A percentile compares a stretch with the other conserved stretches of the same genome.
Conservation (phyloP, 192 early-diverging fungal genomes). For the Entomortierella lignicola region DNA sequence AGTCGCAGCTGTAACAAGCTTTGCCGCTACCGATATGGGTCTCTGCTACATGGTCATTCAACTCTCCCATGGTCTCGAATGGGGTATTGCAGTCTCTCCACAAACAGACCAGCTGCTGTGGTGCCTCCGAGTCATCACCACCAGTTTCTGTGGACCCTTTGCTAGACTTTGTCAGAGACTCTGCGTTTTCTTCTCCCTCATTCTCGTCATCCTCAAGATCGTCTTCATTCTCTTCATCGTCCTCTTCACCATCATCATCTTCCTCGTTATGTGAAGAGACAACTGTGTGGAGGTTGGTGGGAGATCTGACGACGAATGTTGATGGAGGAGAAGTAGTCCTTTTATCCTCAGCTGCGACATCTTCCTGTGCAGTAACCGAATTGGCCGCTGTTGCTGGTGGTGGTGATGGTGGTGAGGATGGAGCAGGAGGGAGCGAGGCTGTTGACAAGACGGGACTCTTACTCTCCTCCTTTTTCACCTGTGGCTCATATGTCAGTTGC, state of each 20-base stretch:
- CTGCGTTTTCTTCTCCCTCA: conserved; percentile 43
- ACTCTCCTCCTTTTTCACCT: conserved; percentile 7
- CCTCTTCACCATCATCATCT: conserved; percentile 34
- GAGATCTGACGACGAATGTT: conserved; percentile 43
- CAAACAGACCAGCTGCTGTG: conserved; percentile 59
- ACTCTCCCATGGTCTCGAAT: conserved; percentile 47
- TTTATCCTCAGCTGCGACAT: conserved; percentile 19
- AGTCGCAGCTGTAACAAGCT: conserved; percentile 60
- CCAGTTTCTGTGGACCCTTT: conserved; percentile 29
- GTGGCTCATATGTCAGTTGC: conserved; percentile 6
- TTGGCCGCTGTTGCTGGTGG: not conserved
- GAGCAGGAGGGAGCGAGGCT: conserved; percentile 12
- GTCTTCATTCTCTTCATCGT: conserved; percentile 40
- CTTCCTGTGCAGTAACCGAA: conserved; percentile 1
- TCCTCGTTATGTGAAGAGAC: conserved; percentile 22
- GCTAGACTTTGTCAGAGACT: conserved; percentile 9
- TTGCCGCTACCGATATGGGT: conserved; percentile 70
- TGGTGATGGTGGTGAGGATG: conserved; percentile 8
- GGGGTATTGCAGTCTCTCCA: conserved; percentile 61
- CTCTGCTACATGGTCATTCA: conserved; percentile 65
- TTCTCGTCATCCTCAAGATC: conserved; percentile 39
- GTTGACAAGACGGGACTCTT: conserved; percentile 4
- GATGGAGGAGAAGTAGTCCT: conserved; percentile 20
- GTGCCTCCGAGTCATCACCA: conserved; percentile 20
- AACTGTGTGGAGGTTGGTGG: conserved; percentile 46